Evolutionary conservation across 352 stramenopile species (phyloP).

Genomic region (Globisporangium alternatum): DNA sequence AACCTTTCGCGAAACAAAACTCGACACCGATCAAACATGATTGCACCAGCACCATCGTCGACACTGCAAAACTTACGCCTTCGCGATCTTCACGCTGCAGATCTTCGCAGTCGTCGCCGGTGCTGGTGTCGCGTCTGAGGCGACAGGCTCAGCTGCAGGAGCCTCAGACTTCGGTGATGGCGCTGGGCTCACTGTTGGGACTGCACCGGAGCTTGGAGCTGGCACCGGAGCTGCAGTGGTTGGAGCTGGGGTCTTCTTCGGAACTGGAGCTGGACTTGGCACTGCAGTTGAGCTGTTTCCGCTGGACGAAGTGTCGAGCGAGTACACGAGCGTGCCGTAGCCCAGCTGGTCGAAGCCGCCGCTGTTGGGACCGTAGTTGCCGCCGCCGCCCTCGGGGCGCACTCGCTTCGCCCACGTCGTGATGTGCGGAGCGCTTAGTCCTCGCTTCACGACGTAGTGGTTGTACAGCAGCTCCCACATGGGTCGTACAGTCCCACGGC

Average conservation of each 20-base stretch:
- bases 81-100: neutral
- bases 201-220: neutral
- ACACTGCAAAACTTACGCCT: neutral
- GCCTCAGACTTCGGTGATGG: neutral
- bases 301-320: neutral
- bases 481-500: constrained; percentile 11
- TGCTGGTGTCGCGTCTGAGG: neutral
- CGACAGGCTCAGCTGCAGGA: neutral
- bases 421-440: constrained; percentile 13
- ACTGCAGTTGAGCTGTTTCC: neutral
- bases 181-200: neutral
- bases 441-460: constrained; percentile 21
- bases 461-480: constrained; percentile 22
- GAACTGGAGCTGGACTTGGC: neutral
- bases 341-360: constrained; percentile 21
- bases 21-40: neutral
- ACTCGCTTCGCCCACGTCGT: constrained; percentile 13
- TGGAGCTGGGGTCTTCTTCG: neutral
- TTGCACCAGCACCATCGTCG: no score
- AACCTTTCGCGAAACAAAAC: neutral
- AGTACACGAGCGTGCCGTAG: constrained; percentile 22
- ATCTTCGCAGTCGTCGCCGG: neutral
- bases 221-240: neutral
- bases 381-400: constrained; percentile 17
- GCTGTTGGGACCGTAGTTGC: constrained; percentile 24